Conservation (phyloP, 108 stramenopile species). For the Pseudonitzschia multistriata region DNA sequence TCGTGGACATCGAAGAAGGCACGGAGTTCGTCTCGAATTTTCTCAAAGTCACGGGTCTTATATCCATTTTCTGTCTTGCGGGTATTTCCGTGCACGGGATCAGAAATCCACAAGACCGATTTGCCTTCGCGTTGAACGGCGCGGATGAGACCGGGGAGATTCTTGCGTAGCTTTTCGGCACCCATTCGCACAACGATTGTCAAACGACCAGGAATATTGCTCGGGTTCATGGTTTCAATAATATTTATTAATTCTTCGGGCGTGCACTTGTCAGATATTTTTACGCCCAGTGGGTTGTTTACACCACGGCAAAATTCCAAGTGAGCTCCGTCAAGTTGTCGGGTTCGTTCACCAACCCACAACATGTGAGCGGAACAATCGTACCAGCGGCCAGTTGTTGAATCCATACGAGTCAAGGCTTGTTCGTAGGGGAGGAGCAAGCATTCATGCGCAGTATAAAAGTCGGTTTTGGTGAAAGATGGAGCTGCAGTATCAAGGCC, state of each 20-base stretch:
- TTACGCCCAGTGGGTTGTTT: conserved; percentile 97
- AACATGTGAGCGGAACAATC: conserved; percentile 98
- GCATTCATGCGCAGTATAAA: conserved; percentile 98
- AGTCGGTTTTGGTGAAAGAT: conserved; percentile 87
- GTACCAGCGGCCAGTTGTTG: conserved; percentile 94
- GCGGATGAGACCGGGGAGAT: conserved; percentile 94
- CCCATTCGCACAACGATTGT: conserved; percentile 99
- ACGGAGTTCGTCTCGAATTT: conserved; percentile 90
- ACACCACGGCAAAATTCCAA: conserved; percentile 97
- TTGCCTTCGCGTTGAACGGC: conserved; percentile 96
- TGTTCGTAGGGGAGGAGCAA: conserved; percentile 97
- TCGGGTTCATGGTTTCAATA: conserved; percentile 93
- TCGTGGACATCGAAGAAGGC: conserved; percentile 99
- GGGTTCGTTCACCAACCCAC: conserved; percentile 99
- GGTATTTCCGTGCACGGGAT: conserved; percentile 99
- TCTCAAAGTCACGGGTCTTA: conserved; percentile 97
- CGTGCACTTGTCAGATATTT: conserved; percentile 94
- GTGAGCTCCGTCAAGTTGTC: conserved; percentile 97
- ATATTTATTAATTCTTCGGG: conserved; percentile 91
- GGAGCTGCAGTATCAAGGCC: conserved; percentile 88
- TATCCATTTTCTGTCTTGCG: conserved; percentile 89
- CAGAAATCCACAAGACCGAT: conserved; percentile 94
- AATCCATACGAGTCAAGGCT: conserved; percentile 95
- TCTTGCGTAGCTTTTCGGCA: conserved; percentile 90
- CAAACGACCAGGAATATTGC: conserved; percentile 94